Evolutionary conservation across 225 moss, liverwort and hornwort species (phyloP).

Genomic region (Neckera pumila): DNA sequence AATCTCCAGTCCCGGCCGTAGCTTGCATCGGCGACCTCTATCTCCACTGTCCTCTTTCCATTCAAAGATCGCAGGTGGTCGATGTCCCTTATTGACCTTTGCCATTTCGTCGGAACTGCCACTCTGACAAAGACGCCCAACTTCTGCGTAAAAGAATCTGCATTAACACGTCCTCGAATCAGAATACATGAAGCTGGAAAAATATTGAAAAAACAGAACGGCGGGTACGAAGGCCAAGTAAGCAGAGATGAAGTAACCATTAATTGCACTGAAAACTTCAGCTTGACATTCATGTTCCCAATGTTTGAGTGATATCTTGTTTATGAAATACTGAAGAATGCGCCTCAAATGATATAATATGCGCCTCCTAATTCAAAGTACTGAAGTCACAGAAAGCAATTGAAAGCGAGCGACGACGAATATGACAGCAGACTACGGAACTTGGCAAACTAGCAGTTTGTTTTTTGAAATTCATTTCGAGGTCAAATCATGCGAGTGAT

Average conservation of each 20-base stretch:
- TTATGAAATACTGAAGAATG: not conserved
- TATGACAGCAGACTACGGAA: not conserved
- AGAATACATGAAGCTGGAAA: not conserved
- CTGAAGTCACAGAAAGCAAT: not conserved
- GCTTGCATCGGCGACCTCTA: slow-evolving; percentile 25
- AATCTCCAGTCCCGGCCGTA: slow-evolving; percentile 47
- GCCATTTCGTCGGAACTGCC: not conserved
- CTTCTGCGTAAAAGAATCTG: slow-evolving; percentile 71
- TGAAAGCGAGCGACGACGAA: not conserved
- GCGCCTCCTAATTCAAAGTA: not conserved
- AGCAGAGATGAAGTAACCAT: not conserved
- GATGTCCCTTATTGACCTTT: not conserved
- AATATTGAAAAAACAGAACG: not conserved
- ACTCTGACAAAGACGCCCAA: slow-evolving; percentile 46
- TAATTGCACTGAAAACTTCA: not conserved
- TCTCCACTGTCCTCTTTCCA: slow-evolving; percentile 15
- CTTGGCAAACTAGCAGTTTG: not conserved
- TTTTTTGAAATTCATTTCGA: not conserved
- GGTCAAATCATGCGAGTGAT: not conserved
- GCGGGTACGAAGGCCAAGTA: not conserved
- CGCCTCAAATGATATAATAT: not conserved
- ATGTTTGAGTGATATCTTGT: not conserved
- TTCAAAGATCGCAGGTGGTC: slow-evolving; percentile 39
- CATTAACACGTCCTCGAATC: not conserved
- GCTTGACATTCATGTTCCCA: not conserved